phyloP scores from a whole-genome alignment of 2,329 filamentous ascomycete species.

The Xylaria sp. region DNA sequence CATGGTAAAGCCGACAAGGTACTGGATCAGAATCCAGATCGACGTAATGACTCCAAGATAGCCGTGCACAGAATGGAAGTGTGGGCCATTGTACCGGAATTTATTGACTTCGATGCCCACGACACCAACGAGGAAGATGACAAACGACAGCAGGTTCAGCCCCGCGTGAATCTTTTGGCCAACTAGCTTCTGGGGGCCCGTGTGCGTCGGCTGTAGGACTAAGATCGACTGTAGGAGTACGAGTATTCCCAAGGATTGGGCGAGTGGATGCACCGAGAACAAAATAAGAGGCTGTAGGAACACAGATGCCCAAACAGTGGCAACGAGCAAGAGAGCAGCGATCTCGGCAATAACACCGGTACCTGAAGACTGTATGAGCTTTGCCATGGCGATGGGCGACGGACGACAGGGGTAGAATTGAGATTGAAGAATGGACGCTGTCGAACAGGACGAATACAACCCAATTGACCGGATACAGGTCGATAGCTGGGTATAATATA shows the following conservation, averaged over 20 bases:
- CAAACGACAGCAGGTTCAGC: slow-evolving; percentile 70
- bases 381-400: slow-evolving; percentile 33
- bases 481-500: not conserved
- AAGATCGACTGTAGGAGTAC: slow-evolving; percentile 80
- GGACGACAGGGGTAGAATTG: not conserved
- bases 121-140: slow-evolving; percentile 67
- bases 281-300: slow-evolving; percentile 73
- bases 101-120: slow-evolving; percentile 86
- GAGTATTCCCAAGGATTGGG: slow-evolving; percentile 70
- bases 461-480: not conserved
- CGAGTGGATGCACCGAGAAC: slow-evolving; percentile 87
- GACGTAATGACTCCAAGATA: slow-evolving; percentile 82
- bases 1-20: slow-evolving; percentile 79
- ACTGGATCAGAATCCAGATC: slow-evolving; percentile 72
- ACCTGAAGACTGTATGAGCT: slow-evolving; percentile 58
- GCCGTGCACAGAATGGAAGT: slow-evolving; percentile 82
- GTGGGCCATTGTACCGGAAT: slow-evolving; percentile 64
- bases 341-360: slow-evolving; percentile 82
- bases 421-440: not conserved
- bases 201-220: slow-evolving; percentile 85
- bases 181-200: slow-evolving; percentile 71
- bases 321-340: slow-evolving; percentile 75
- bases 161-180: slow-evolving; percentile 68
- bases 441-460: not conserved
- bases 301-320: slow-evolving; percentile 78